Conservation (phyloP, 2,329 filamentous ascomycete genomes). For the Tetracladium maxilliforme region DNA sequence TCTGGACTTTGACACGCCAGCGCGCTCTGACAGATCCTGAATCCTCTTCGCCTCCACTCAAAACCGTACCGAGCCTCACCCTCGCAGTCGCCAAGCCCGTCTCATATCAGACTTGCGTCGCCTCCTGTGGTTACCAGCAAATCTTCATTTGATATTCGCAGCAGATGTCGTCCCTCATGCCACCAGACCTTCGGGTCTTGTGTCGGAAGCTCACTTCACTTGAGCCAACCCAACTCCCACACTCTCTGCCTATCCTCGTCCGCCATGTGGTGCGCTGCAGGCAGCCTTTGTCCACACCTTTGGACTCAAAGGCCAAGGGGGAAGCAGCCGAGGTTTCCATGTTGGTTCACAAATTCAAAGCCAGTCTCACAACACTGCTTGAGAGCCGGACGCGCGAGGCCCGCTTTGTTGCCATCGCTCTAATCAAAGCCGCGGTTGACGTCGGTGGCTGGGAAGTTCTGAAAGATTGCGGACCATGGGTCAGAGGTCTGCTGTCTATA, state of each 20-base stretch:
- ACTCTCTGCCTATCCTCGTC: conserved; percentile 55
- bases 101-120: too few species aligned
- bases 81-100: conserved; percentile 11
- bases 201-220: conserved; percentile 59
- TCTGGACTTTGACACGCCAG: too few species aligned
- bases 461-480: conserved; percentile 59
- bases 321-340: conserved; percentile 47
- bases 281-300: conserved; percentile 45
- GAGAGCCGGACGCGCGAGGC: conserved; percentile 62
- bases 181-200: conserved; percentile 46
- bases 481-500: conserved; percentile 59
- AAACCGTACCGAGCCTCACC: conserved; percentile 6
- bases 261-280: conserved; percentile 41
- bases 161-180: too few species aligned
- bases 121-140: too few species aligned
- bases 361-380: conserved; percentile 61
- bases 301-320: conserved; percentile 43
- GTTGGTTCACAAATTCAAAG: conserved; percentile 72
- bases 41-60: too few species aligned
- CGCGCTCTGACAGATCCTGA: too few species aligned
- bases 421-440: conserved; percentile 72
- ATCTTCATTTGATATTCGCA: too few species aligned
- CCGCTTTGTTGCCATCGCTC: conserved; percentile 61
- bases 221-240: conserved; percentile 57
- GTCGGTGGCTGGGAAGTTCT: conserved; percentile 75